phyloP scores from a whole-genome alignment of 2,329 filamentous ascomycete genomes.

The Paraphoma sp. region DNA sequence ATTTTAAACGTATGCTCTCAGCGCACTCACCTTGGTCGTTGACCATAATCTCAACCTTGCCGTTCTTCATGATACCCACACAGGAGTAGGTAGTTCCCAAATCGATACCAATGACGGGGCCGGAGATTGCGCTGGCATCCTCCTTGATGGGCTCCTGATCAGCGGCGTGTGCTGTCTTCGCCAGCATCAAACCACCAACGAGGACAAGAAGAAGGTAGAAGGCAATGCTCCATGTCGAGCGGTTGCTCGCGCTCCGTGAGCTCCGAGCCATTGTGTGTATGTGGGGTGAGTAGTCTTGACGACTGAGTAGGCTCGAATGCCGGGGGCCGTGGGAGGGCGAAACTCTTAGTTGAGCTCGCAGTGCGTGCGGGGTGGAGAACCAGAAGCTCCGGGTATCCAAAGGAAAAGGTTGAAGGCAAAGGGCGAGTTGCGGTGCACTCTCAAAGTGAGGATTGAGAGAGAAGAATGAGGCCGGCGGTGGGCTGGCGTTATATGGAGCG shows the following conservation, averaged over 20 bases:
- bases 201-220: slow-evolving; percentile 93
- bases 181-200: slow-evolving; percentile 81
- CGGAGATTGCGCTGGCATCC: slow-evolving; percentile 60
- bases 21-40: slow-evolving; percentile 50
- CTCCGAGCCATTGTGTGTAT: slow-evolving; percentile 63
- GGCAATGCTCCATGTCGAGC: slow-evolving; percentile 84
- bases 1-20: not conserved
- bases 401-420: slow-evolving; percentile 29
- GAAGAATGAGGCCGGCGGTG: slow-evolving; percentile 26
- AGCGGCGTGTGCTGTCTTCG: slow-evolving; percentile 75
- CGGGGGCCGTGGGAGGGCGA: slow-evolving; percentile 22
- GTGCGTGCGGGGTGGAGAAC: slow-evolving; percentile 25
- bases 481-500: slow-evolving; percentile 39
- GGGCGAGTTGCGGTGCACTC: slow-evolving; percentile 22
- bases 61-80: slow-evolving; percentile 72
- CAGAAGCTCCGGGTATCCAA: slow-evolving; percentile 39
- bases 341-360: slow-evolving; percentile 34
- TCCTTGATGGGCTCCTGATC: slow-evolving; percentile 70
- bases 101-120: slow-evolving; percentile 76
- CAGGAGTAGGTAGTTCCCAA: slow-evolving; percentile 94
- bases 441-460: slow-evolving; percentile 24
- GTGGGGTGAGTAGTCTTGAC: slow-evolving; percentile 29
- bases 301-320: slow-evolving; percentile 22
- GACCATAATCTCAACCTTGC: slow-evolving; percentile 52
- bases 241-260: slow-evolving; percentile 71